A percentile compares a stretch with the other conserved stretches of the same genome.
Evolutionary conservation across 2,329 filamentous ascomycete species (phyloP).

Genomic region (Trichothecium sympodiale): DNA sequence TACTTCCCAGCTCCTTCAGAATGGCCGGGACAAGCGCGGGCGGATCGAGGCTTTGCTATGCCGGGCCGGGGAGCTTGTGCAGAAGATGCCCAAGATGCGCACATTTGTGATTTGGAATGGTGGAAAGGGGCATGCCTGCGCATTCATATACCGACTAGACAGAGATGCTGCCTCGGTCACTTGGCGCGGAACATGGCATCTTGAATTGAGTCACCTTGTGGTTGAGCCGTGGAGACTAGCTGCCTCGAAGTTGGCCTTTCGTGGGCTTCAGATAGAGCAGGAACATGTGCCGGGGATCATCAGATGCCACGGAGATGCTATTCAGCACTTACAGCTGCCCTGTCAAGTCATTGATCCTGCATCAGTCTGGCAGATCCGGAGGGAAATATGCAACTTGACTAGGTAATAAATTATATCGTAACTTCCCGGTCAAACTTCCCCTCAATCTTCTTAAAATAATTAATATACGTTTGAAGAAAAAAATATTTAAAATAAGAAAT

Average conservation of each 20-base stretch:
- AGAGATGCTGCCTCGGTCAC: slow-evolving; percentile 7
- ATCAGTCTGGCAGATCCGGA: too few species aligned
- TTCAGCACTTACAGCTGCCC: too few species aligned
- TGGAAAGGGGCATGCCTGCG: slow-evolving; percentile 9
- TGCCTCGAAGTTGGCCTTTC: slow-evolving; percentile 1
- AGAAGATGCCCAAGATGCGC: slow-evolving; percentile 18
- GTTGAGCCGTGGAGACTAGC: slow-evolving; percentile 10
- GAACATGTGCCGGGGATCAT: slow-evolving; percentile 10
- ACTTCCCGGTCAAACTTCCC: too few species aligned
- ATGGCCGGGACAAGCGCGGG: slow-evolving; percentile 5
- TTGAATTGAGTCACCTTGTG: slow-evolving; percentile 3
- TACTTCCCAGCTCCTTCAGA: slow-evolving; percentile 17
- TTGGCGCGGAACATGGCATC: slow-evolving; percentile 7
- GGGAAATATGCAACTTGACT: too few species aligned
- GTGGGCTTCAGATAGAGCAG: slow-evolving; percentile 4
- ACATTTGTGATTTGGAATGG: slow-evolving; percentile 23
- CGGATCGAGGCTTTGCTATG: too few species aligned
- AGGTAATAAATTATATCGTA: too few species aligned
- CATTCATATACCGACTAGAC: slow-evolving; percentile 11
- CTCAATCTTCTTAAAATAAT: too few species aligned
- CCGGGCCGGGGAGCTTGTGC: too few species aligned
- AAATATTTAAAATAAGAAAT: too few species aligned
- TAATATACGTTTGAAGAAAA: too few species aligned
- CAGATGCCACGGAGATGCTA: slow-evolving; percentile 19
- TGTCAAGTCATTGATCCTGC: too few species aligned